These are phyloP conservation scores for Baorangia bicolor DNA, from an alignment of 768 basidiomycete species.

Conservation along the genomic window DNA sequence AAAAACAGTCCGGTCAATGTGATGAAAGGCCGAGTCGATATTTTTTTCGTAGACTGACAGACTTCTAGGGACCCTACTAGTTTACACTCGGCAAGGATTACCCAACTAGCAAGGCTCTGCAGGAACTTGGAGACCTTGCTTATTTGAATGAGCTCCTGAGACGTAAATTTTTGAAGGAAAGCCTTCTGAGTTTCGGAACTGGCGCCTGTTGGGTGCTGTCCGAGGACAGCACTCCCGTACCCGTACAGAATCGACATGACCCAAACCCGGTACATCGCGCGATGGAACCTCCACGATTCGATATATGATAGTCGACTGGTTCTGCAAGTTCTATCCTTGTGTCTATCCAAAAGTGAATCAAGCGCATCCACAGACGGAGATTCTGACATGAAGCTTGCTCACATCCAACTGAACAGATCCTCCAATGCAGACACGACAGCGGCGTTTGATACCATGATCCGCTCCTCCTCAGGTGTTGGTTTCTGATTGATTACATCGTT, in stretches of 20 bases:
- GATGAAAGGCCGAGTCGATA: not conserved
- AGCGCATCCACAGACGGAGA: too few species aligned
- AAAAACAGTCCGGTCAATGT: not conserved
- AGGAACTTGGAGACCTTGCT: conserved; percentile 11
- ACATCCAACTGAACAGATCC: conserved; percentile 20
- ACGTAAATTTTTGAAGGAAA: conserved; percentile 16
- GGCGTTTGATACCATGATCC: conserved; percentile 5
- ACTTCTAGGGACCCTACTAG: conserved; percentile 6
- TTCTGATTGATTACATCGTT: conserved; percentile 14
- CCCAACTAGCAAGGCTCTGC: not conserved
- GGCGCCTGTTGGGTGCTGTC: not conserved
- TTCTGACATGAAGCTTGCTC: not conserved
- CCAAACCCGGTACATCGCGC: conserved; percentile 14
- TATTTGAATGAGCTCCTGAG: conserved; percentile 19
- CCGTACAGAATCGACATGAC: conserved; percentile 9
- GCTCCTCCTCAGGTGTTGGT: conserved; percentile 15
- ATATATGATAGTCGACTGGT: conserved; percentile 11
- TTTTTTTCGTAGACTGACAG: conserved; percentile 5
- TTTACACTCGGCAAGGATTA: conserved; percentile 3
- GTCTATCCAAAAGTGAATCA: conserved; percentile 1
- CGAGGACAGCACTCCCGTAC: not conserved
- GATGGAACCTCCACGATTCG: conserved; percentile 15
- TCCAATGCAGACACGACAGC: conserved; percentile 15
- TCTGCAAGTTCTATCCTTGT: conserved; percentile 11
- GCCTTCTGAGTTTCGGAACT: not conserved